A percentile compares a stretch with the other conserved stretches of the same genome.
Conservation (phyloP, 768 basidiomycete genomes). For the Russula emetica region DNA sequence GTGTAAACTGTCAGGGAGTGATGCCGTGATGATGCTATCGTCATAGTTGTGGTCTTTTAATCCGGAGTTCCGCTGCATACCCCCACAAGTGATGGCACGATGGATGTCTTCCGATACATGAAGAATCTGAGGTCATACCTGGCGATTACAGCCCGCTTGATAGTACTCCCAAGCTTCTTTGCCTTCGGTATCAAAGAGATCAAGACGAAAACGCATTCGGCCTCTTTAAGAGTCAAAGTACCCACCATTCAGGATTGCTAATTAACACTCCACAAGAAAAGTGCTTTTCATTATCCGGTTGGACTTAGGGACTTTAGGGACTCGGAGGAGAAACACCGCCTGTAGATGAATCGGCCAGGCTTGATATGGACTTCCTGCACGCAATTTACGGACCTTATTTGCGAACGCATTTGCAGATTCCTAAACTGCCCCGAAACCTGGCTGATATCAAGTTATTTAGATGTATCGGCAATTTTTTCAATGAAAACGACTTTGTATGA, state of each 20-base stretch:
- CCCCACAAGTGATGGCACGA: neutral
- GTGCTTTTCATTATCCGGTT: neutral
- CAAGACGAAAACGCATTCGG: neutral
- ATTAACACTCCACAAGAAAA: neutral
- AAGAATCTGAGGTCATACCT: neutral
- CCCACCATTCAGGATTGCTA: neutral
- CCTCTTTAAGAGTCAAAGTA: neutral
- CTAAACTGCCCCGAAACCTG: neutral
- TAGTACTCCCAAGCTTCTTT: neutral
- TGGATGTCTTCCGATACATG: neutral
- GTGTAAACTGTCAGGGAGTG: neutral
- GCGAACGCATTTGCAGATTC: neutral
- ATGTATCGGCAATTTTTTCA: neutral
- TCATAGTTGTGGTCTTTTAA: neutral
- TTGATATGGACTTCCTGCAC: neutral
- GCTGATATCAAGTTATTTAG: neutral
- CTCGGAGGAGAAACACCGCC: neutral
- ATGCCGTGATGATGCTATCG: slow-evolving; percentile 6
- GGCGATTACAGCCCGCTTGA: neutral
- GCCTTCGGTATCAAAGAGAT: neutral
- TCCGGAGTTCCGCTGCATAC: neutral
- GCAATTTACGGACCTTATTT: neutral
- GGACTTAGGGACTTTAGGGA: too few species aligned
- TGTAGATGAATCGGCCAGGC: neutral
- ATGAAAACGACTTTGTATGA: too few species aligned